These are phyloP conservation scores for Parvularia atlantis DNA, from an alignment of 78 protist genomes.

Conservation along the genomic window DNA sequence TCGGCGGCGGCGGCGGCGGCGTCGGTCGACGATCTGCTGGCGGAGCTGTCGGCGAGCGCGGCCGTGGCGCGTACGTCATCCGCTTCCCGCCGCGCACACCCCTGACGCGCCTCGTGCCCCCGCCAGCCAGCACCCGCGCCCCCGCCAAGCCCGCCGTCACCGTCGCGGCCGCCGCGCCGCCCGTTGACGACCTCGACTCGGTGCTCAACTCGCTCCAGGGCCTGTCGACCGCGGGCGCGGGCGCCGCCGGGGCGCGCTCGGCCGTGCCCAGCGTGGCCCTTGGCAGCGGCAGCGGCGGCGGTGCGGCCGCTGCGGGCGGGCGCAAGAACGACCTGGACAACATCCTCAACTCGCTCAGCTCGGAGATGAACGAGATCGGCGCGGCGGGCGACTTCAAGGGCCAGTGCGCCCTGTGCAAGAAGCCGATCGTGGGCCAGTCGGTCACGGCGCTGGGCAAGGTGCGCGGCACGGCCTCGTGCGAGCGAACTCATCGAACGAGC, in stretches of 20 bases:
- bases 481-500: too few species aligned
- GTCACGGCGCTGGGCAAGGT: slow-evolving; percentile 1
- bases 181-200: slow-evolving; percentile 1
- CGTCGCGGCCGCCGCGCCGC: too few species aligned
- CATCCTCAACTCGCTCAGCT: background rate
- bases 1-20: background rate
- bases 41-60: background rate
- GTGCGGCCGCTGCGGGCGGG: background rate
- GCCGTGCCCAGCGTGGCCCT: too few species aligned
- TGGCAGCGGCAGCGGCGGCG: too few species aligned
- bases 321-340: background rate
- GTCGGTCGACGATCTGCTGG: background rate
- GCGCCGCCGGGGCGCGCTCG: background rate
- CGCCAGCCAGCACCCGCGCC: background rate
- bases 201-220: background rate
- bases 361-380: background rate
- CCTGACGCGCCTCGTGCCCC: background rate
- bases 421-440: background rate
- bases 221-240: background rate
- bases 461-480: too few species aligned
- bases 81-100: background rate
- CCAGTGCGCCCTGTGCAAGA: background rate
- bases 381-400: background rate
- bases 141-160: background rate
- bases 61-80: too few species aligned